These are phyloP conservation scores for Leccinum longicurvipes DNA, from an alignment of 768 basidiomycete species.

Conservation along the genomic window DNA sequence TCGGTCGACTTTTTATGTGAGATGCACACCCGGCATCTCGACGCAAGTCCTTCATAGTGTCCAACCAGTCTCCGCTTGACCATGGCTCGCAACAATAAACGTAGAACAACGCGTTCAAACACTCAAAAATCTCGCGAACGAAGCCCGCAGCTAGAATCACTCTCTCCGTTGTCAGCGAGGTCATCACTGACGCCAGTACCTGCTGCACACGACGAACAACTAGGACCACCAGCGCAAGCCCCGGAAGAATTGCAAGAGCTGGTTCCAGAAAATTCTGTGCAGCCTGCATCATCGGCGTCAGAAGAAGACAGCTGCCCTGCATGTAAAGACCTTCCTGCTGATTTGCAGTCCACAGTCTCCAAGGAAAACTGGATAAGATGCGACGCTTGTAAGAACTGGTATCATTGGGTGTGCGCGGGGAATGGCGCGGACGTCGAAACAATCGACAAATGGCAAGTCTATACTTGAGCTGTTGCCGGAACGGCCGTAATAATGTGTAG, in stretches of 20 bases:
- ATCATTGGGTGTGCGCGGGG: slow-evolving; percentile 79
- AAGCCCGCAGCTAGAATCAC: slow-evolving; percentile 31
- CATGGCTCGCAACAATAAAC: slow-evolving; percentile 44
- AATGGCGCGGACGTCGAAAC: slow-evolving; percentile 59
- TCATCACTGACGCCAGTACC: slow-evolving; percentile 30
- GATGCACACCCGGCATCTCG: slow-evolving; percentile 8
- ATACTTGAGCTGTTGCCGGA: slow-evolving; percentile 11
- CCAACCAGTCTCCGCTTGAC: slow-evolving; percentile 7
- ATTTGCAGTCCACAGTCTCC: slow-evolving; percentile 37
- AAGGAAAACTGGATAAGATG: slow-evolving; percentile 83
- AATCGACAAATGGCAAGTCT: slow-evolving; percentile 74
- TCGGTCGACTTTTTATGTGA: slow-evolving; percentile 11
- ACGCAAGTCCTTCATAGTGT: slow-evolving; percentile 7
- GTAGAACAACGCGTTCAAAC: slow-evolving; percentile 40
- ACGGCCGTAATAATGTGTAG: slow-evolving; percentile 10
- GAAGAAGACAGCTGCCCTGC: slow-evolving; percentile 47
- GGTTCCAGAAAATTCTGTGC: slow-evolving; percentile 10
- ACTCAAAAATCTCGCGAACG: slow-evolving; percentile 35
- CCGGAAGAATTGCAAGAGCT: slow-evolving; percentile 14
- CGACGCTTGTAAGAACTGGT: slow-evolving; percentile 79
- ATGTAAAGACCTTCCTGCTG: slow-evolving; percentile 38
- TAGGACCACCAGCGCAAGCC: slow-evolving; percentile 12
- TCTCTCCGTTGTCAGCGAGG: slow-evolving; percentile 29
- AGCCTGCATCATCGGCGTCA: slow-evolving; percentile 9
- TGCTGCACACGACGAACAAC: slow-evolving; percentile 16